Base-by-base conservation (phyloP, 2,329 filamentous ascomycete species). In the Penicillium sp. region DNA sequence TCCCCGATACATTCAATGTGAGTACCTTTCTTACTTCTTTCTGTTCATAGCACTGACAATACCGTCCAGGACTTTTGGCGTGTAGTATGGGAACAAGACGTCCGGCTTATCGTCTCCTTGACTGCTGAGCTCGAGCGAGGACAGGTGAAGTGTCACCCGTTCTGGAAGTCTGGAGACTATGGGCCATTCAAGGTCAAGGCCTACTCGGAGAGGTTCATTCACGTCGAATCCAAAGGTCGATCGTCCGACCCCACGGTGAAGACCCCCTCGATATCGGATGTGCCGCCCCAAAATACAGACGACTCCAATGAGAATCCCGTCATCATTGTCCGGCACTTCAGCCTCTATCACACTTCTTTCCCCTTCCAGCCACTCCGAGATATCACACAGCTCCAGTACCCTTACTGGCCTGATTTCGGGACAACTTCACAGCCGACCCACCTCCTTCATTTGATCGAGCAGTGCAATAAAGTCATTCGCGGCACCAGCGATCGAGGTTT, bases 331-430 rank as follows among this genome's bases (percentile, higher is more conserved):
- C 87, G 94, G 41, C 94, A 94, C 68, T 94, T 97, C 64, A 87
- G 89, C 0, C 76, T 99, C 25, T 86, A 85, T 1, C 90, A 97
- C 67, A 76, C 84, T 2, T 77, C 82, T 1, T 82, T 88, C 51
- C 92, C 92, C 0, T 96, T 96, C 65, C 83, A 85, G 18, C 89
- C 90, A 0, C 87, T 96, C 60, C 88, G 92, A 22, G 92, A 97
- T 71, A 87, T 99, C 55, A 96, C 92, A 0, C 94, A 99, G 62
- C 77, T 99, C 13, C 92, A 97, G 67, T 97, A 96, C 69, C 85
- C 90, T 0, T 86, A 88, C n/a, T 99, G 94, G 94, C 94, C 94
- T 0, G 94, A 99, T 66, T 96, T 97, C 71, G 94, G 94, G 18
- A 88, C 91, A 0, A 92, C 92, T 0, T 91, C 94, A 0, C 88